phyloP scores from a whole-genome alignment of 306 rosid species.

The Dryas drummondii region DNA sequence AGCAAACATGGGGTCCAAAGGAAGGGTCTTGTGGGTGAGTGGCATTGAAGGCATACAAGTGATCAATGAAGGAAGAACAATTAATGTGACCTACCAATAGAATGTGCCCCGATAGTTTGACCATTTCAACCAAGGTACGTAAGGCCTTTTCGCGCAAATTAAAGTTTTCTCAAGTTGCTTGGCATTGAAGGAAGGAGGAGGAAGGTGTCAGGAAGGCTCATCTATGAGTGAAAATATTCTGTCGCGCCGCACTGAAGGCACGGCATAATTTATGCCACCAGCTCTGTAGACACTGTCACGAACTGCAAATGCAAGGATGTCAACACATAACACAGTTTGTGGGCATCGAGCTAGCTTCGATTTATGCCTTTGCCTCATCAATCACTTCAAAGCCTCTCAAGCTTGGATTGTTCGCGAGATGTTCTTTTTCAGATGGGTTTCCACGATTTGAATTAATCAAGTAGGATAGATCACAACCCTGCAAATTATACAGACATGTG shows the following conservation, averaged over 20 bases:
- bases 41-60: slow-evolving; percentile 30
- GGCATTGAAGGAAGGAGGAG: slow-evolving; percentile 17
- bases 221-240: slow-evolving; percentile 21
- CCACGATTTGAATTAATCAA: slow-evolving; percentile 33
- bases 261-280: slow-evolving; percentile 28
- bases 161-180: not conserved
- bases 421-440: slow-evolving; percentile 32
- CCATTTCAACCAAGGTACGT: slow-evolving; percentile 37
- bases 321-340: slow-evolving; percentile 40
- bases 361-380: slow-evolving; percentile 31
- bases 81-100: slow-evolving; percentile 32
- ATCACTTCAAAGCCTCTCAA: slow-evolving; percentile 44
- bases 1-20: slow-evolving; percentile 28
- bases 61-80: slow-evolving; percentile 31
- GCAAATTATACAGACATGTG: not conserved
- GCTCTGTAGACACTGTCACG: slow-evolving; percentile 31
- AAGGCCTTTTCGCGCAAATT: slow-evolving; percentile 18
- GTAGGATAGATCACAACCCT: too few relatives aligned
- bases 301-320: slow-evolving; percentile 44
- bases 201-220: slow-evolving; percentile 19
- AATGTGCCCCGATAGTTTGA: slow-evolving; percentile 50
- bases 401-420: slow-evolving; percentile 38
- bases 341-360: slow-evolving; percentile 37
- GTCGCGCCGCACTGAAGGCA: slow-evolving; percentile 41
- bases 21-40: slow-evolving; percentile 39